Evolutionary conservation across 2,329 filamentous ascomycete species (phyloP).

Genomic region (Ascosphaera apis): DNA sequence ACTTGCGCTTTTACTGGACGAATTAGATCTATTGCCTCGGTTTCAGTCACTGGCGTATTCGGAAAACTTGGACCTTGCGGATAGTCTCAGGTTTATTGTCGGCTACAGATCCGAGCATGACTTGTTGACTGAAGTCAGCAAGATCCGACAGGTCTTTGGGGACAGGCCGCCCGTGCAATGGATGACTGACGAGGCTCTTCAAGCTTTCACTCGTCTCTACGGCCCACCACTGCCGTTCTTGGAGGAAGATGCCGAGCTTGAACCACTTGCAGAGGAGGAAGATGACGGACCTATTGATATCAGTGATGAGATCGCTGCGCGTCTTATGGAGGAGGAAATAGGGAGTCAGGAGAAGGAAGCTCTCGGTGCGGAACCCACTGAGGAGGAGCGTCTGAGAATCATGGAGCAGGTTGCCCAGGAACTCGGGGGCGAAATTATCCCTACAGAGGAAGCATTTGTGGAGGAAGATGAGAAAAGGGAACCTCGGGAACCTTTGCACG

Average conservation of each 20-base stretch:
- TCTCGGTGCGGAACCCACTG: conserved; percentile 3
- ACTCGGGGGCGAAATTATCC: conserved; percentile 17
- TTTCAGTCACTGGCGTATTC: conserved; percentile 8
- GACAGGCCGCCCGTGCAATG: conserved; percentile 52
- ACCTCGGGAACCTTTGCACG: conserved; percentile 37
- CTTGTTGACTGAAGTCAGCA: conserved; percentile 30
- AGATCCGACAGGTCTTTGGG: conserved; percentile 52
- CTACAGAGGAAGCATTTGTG: conserved; percentile 18
- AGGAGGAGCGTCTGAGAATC: conserved; percentile 10
- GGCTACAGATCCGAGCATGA: conserved; percentile 13
- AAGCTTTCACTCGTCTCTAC: conserved; percentile 58
- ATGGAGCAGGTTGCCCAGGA: conserved; percentile 17
- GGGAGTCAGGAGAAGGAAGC: conserved; percentile 6
- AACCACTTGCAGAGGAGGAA: conserved; percentile 17
- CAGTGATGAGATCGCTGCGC: conserved; percentile 12
- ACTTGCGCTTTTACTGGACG: conserved; percentile 14
- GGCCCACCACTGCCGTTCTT: conserved; percentile 37
- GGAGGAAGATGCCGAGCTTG: conserved; percentile 12
- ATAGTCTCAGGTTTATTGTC: conserved; percentile 11
- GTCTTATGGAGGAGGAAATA: conserved; percentile 9
- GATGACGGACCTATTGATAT: conserved; percentile 17
- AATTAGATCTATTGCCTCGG: conserved; percentile 12
- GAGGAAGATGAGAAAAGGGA: conserved; percentile 20
- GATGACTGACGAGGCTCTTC: conserved; percentile 45
- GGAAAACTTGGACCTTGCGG: conserved; percentile 10